Evolutionary conservation across 1,284 basidiomycete genomes (phyloP), one percentile per base, ranked within the genome.

Genomic region (Leucoagaricus sp.): DNA sequence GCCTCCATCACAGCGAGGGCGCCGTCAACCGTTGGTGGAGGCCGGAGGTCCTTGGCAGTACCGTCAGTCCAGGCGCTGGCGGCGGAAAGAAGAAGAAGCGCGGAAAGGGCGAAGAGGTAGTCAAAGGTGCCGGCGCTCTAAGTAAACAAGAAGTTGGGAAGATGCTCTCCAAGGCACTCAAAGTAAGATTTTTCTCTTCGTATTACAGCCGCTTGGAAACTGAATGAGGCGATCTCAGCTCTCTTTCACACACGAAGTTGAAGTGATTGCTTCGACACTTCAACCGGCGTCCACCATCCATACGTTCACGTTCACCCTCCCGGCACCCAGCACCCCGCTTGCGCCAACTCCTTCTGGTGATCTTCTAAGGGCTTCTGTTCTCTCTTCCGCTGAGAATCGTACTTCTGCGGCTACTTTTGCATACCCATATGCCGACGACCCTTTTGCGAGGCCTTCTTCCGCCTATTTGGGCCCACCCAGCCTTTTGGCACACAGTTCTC

Each of bases 21-120:
- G 94, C 94, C 38, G 91, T 98, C 44, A 89, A 85, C 58, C 83
- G 94, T 47, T 97, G 92, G 84, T 98, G 94, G 94, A 80, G 95
- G 53, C 93, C 96, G 44, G 96, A 98, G 72, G 91, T 98, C 45
- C 85, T 94, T 10, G 94, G 92, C 2, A 93, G 87, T 68, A 94
- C 91, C 46, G 86, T 95, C 61, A 91, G 88, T 63, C 90, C 90
- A 6, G 93, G 93, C 44, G 89, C 85, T n/a, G 83, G 78, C 45
- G 79, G 78, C 40, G 75, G 73, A 13, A 84, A 84, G 74, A 87
- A 87, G 69, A 88, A 87, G 70, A 82, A 81, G 67, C 77, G 81
- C 60, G 80, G 82, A 46, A 85, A 86, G 67, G 72, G 71, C 55
- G 80, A 84, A 44, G 89, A 91, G 63, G 60, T 84, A 34, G 72